phyloP scores from a whole-genome alignment of 306 rosid species.

The Vicia villosa region DNA sequence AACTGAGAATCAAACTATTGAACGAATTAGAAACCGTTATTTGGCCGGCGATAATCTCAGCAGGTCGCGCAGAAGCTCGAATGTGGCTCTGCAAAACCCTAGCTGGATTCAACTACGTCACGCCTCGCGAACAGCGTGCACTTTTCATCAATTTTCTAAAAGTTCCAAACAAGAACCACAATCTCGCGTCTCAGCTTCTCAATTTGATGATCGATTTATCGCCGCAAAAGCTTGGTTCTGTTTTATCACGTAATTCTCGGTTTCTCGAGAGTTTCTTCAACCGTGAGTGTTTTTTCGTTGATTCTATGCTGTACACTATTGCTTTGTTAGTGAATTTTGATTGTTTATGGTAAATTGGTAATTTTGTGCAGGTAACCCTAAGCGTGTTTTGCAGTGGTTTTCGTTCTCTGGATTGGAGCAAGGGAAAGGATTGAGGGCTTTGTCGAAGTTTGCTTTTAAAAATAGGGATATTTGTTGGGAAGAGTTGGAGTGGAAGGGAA shows the following conservation, averaged over 20 bases:
- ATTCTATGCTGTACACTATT: neutral
- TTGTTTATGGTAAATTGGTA: neutral
- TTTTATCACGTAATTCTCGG: slow-evolving; percentile 56
- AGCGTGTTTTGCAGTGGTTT: slow-evolving; percentile 56
- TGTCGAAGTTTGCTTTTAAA: slow-evolving; percentile 79
- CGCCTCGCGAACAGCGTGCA: slow-evolving; percentile 49
- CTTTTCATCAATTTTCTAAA: slow-evolving; percentile 56
- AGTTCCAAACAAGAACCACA: slow-evolving; percentile 43
- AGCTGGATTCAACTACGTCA: slow-evolving; percentile 51
- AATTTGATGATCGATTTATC: slow-evolving; percentile 64
- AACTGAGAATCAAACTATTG: slow-evolving; percentile 56
- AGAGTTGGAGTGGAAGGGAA: slow-evolving; percentile 97
- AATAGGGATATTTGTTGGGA: slow-evolving; percentile 93
- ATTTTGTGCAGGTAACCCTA: neutral
- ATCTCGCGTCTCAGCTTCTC: slow-evolving; percentile 70
- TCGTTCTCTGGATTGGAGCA: slow-evolving; percentile 63
- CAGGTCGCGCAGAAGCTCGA: slow-evolving; percentile 73
- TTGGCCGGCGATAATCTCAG: slow-evolving; percentile 53
- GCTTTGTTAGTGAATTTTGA: slow-evolving; percentile 36
- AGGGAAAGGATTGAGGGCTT: slow-evolving; percentile 75
- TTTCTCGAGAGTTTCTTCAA: slow-evolving; percentile 61
- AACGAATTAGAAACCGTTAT: slow-evolving; percentile 64
- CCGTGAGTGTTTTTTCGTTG: slow-evolving; percentile 37
- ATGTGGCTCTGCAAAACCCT: slow-evolving; percentile 79
- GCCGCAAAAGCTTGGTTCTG: slow-evolving; percentile 56